These are phyloP conservation scores for Trametes pubescens DNA, from an alignment of 1,284 basidiomycete genomes.

Conservation along the genomic window DNA sequence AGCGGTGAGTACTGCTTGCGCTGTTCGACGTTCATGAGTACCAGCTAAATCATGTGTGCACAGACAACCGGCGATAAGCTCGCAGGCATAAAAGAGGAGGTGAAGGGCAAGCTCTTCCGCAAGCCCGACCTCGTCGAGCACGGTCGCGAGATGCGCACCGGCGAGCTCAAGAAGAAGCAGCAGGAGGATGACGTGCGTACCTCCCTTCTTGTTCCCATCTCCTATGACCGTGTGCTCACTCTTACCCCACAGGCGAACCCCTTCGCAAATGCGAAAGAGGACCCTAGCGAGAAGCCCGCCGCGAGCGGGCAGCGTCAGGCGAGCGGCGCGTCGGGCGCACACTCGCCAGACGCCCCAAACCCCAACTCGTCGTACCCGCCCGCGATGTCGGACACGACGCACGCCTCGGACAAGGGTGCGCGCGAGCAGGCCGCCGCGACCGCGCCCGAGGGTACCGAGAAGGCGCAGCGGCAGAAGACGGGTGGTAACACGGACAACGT, in stretches of 20 bases:
- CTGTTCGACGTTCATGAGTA: background rate
- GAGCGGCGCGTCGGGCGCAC: slow-evolving; percentile 18
- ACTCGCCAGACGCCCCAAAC: slow-evolving; percentile 16
- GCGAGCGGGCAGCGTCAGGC: slow-evolving; percentile 8
- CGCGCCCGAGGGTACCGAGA: slow-evolving; percentile 40
- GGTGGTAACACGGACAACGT: slow-evolving; percentile 22
- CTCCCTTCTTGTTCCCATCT: too few relatives aligned
- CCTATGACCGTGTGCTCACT: too few relatives aligned
- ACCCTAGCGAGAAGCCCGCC: slow-evolving; percentile 4
- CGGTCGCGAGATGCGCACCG: slow-evolving; percentile 56
- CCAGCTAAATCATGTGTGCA: background rate
- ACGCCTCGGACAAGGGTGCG: slow-evolving; percentile 34
- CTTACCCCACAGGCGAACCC: slow-evolving; percentile 23
- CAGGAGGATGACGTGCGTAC: slow-evolving; percentile 43
- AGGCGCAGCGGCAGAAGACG: slow-evolving; percentile 31
- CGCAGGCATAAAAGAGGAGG: slow-evolving; percentile 56
- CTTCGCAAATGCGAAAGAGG: slow-evolving; percentile 6
- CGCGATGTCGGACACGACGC: slow-evolving; percentile 22
- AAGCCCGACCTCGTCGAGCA: slow-evolving; percentile 56
- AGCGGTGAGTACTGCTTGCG: slow-evolving; percentile 36
- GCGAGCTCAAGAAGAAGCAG: slow-evolving; percentile 56
- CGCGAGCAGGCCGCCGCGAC: slow-evolving; percentile 41
- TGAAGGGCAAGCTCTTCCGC: slow-evolving; percentile 57
- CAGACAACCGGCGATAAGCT: slow-evolving; percentile 58
- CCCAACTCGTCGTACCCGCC: slow-evolving; percentile 22